Evolutionary conservation across 805 yeast genomes (phyloP).

Genomic region (Wickerhamiella dianesei): DNA sequence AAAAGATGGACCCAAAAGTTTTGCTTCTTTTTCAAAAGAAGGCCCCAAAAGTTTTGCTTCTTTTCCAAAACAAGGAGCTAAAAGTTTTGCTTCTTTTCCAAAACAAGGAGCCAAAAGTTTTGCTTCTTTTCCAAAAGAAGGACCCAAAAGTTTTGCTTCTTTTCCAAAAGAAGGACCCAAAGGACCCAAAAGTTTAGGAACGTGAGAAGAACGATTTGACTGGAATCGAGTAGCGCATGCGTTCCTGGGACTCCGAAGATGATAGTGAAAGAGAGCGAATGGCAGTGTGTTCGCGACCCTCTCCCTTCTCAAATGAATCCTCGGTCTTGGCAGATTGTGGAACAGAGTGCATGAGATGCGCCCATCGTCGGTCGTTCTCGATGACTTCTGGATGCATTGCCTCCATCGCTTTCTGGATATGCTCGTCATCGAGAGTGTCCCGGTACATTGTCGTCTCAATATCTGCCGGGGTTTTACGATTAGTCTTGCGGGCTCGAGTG

Average conservation of each 20-base stretch:
- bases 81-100: no score
- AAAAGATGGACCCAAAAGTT: no score
- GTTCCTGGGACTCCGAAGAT: background rate
- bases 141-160: no score
- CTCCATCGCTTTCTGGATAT: background rate
- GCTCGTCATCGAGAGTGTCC: background rate
- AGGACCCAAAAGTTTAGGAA: no score
- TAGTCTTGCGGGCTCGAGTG: background rate
- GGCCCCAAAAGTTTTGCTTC: no score
- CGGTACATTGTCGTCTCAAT: background rate
- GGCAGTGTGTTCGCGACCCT: background rate
- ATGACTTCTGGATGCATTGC: background rate
- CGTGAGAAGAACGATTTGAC: background rate
- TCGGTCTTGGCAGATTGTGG: background rate
- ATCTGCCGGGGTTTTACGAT: background rate
- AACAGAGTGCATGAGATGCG: background rate
- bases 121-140: no score
- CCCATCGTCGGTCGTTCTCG: background rate
- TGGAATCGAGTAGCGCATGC: background rate
- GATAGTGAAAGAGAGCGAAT: background rate
- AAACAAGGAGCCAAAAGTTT: no score
- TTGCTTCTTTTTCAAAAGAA: no score
- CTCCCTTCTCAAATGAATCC: background rate
- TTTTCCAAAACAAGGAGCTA: no score
- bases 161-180: no score